Base-by-base conservation (phyloP, 179 eudicot species). In the Spergularia azorica region DNA sequence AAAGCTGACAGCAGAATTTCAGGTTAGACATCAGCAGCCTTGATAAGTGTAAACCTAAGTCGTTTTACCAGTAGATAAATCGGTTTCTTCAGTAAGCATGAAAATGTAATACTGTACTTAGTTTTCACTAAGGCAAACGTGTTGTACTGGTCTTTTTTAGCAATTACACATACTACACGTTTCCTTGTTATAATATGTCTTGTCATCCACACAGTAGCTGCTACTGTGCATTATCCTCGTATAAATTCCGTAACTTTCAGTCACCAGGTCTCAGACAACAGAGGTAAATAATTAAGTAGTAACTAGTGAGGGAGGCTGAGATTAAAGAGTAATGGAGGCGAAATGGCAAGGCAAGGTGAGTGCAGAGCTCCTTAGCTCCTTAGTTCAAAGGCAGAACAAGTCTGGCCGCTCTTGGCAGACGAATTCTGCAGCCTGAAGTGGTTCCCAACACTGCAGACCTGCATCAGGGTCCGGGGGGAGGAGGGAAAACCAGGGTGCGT, bases 391-490 rank as follows among this genome's bases (percentile, higher is more conserved):
- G 71, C 83, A 12, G 79, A 63, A 26, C 52, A 80, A 63, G 79
- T 80, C 17, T 71, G 83, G 83, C 73, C 73, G 13, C 50, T 80
- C 26, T 55, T 80, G 68, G 79, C 76, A 12, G 83, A 80, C 43
- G 60, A 69, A 20, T 80, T 80, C 54, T 76, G 83, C 66, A 67
- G 75, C 73, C 76, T 80, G 63, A 76, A 71, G 73, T 76, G 83
- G 83, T 80, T 80, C 54, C 79, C 79, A 2, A 76, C 76, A n/a
- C 68, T 80, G 0, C 15, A 52, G 13, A 70, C 73, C 0, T 76
- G 83, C 12, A 51, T 46, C 20, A 26, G 55, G 43, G 79, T 76
- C 4, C 79, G 76, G 61, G 83, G 83, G 48, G 72, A 70, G 0
- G 59, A 80, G 4, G 77, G 79, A 58, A 46, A 64, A 17, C 83